These are phyloP conservation scores for Orbilia ellipsospora DNA, from an alignment of 2,329 filamentous ascomycete genomes.

Conservation along the genomic window DNA sequence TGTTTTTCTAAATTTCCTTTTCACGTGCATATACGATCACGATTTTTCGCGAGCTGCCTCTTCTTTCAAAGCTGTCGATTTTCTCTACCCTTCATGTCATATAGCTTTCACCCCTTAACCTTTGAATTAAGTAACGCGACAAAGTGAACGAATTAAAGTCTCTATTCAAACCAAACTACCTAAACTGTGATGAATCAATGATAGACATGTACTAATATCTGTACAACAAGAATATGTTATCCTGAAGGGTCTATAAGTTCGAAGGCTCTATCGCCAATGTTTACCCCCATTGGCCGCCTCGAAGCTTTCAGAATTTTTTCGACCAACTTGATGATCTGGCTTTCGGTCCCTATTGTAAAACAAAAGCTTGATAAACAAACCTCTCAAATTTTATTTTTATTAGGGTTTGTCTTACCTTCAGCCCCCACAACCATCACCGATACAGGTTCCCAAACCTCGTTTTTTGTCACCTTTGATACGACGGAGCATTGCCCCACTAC, in stretches of 20 bases:
- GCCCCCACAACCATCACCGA: constrained; percentile 45
- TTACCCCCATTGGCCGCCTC: constrained; percentile 9
- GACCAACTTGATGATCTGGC: constrained; percentile 27
- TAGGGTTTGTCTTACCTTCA: constrained; percentile 2
- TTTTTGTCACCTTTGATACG: constrained; percentile 26
- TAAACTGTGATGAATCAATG: not conserved
- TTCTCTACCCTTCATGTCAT: constrained; percentile 47
- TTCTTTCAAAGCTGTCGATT: constrained; percentile 11
- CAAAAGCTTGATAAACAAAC: not conserved
- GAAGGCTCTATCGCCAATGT: constrained; percentile 33
- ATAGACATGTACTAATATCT: not conserved
- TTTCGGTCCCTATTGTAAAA: constrained; percentile 20
- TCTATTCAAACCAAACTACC: constrained; percentile 13
- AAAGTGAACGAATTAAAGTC: constrained; percentile 54
- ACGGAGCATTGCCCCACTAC: constrained; percentile 32
- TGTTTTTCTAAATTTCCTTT: constrained; percentile 19
- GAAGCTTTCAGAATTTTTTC: constrained; percentile 16
- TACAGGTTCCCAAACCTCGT: constrained; percentile 34
- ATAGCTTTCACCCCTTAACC: constrained; percentile 41
- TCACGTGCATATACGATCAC: constrained; percentile 40
- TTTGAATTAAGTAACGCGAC: constrained; percentile 52
- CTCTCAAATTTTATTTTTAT: not conserved
- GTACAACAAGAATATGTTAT: not conserved
- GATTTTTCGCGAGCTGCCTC: constrained; percentile 32
- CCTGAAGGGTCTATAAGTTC: not conserved